Conservation (phyloP, 495 filamentous ascomycete species). For the Penicillium cataractarum region DNA sequence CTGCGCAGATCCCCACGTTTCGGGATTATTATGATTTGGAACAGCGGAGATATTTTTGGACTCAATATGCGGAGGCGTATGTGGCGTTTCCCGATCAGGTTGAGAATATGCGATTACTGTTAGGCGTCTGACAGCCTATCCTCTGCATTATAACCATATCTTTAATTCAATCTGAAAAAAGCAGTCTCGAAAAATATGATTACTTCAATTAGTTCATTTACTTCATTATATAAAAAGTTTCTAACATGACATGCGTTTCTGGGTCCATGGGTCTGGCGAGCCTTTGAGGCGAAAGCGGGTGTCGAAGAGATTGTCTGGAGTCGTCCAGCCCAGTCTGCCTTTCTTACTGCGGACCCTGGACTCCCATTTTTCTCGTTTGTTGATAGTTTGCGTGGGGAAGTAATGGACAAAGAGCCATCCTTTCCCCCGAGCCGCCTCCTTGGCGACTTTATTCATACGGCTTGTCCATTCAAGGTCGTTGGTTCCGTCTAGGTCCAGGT, state of each 20-base stretch:
- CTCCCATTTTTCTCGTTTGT: constrained; percentile 33
- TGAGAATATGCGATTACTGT: constrained; percentile 23
- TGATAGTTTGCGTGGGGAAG: constrained; percentile 28
- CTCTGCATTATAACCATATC: background rate
- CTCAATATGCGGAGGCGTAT: constrained; percentile 26
- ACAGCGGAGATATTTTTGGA: constrained; percentile 25
- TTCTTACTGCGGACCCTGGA: constrained; percentile 32
- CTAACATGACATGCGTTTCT: constrained; percentile 29
- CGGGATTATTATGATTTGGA: constrained; percentile 24
- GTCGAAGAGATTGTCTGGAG: constrained; percentile 30
- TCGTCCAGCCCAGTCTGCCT: constrained; percentile 33
- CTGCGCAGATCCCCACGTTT: constrained; percentile 24
- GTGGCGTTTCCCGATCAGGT: constrained; percentile 27
- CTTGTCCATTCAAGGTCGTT: constrained; percentile 40
- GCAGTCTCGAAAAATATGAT: background rate
- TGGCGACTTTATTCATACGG: constrained; percentile 27
- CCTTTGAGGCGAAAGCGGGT: constrained; percentile 35
- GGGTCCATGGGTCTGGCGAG: constrained; percentile 34
- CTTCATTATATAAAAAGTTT: constrained; percentile 16
- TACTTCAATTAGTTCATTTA: constrained; percentile 7
- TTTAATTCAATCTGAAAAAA: background rate
- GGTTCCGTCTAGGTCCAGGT: constrained; percentile 38
- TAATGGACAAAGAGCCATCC: constrained; percentile 33
- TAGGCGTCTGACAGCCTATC: constrained; percentile 18
- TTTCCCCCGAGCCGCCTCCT: constrained; percentile 26